phyloP scores from a whole-genome alignment of 2,329 filamentous ascomycete species.

The Thelonectria rubi region DNA sequence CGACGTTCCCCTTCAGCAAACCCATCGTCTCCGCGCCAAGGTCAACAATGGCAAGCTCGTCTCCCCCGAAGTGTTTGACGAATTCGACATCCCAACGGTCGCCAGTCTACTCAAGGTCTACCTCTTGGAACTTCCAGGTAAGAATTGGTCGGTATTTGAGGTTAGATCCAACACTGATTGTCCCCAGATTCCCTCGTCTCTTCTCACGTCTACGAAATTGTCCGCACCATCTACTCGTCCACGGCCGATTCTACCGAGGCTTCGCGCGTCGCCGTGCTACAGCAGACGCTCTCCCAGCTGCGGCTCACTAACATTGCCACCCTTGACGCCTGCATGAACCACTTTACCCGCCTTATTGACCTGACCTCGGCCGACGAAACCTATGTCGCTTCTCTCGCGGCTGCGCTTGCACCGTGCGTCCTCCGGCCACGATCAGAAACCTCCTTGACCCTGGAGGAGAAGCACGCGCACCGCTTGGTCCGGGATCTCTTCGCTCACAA shows the following conservation, averaged over 20 bases:
- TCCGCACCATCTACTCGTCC: constrained; percentile 94
- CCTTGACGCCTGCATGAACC: constrained; percentile 97
- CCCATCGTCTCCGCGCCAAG: constrained; percentile 81
- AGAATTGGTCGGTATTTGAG: constrained; percentile 44
- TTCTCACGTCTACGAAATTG: constrained; percentile 97
- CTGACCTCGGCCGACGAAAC: constrained; percentile 93
- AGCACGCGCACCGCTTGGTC: constrained; percentile 88
- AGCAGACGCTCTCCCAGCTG: constrained; percentile 94
- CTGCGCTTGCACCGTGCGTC: constrained; percentile 82
- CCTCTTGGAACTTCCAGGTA: constrained; percentile 91
- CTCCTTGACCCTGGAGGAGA: constrained; percentile 93
- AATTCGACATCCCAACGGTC: constrained; percentile 93
- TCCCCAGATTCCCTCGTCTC: constrained; percentile 91
- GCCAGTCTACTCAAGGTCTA: constrained; percentile 94
- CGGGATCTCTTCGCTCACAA: constrained; percentile 94
- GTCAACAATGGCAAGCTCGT: constrained; percentile 90
- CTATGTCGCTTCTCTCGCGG: constrained; percentile 80
- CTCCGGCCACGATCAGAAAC: constrained; percentile 88
- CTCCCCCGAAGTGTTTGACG: constrained; percentile 77
- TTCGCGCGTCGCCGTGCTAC: constrained; percentile 86
- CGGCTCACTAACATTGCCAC: constrained; percentile 97
- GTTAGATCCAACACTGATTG: constrained; percentile 36
- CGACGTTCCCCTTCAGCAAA: constrained; percentile 85
- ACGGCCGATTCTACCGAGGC: constrained; percentile 80
- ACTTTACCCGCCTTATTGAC: constrained; percentile 96